Conservation (phyloP, 441 rosid genomes). For the Erodium texanum region DNA sequence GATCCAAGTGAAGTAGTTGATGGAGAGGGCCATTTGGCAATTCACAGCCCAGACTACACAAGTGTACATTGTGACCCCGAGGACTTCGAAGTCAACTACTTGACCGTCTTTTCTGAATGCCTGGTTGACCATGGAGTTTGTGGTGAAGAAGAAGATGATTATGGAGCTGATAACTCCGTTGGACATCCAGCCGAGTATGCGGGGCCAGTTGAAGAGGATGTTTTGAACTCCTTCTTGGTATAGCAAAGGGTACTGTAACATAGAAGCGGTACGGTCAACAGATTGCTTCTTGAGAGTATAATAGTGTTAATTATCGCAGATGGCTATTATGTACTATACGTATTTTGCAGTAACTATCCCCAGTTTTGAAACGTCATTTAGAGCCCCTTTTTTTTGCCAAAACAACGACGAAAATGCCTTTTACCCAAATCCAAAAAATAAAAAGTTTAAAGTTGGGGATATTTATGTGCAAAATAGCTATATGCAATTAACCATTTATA, state of each 20-base stretch:
- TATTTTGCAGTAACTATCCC: too few relatives aligned
- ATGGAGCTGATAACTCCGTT: conserved; percentile 53
- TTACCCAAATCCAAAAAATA: too few relatives aligned
- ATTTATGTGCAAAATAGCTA: too few relatives aligned
- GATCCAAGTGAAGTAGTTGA: conserved; percentile 31
- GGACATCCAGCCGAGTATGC: conserved; percentile 72
- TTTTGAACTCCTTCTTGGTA: conserved; percentile 97
- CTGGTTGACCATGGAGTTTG: conserved; percentile 14
- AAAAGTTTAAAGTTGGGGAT: too few relatives aligned
- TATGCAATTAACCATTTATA: too few relatives aligned
- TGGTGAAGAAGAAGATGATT: conserved; percentile 72
- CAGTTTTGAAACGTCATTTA: too few relatives aligned
- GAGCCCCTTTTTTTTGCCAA: too few relatives aligned
- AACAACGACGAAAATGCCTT: too few relatives aligned
- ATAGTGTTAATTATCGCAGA: too few relatives aligned
- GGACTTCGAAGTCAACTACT: conserved; percentile 61
- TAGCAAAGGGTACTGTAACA: conserved; percentile 64
- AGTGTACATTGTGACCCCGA: conserved; percentile 82
- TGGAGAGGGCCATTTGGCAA: conserved; percentile 77
- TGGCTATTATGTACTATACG: too few relatives aligned
- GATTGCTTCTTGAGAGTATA: too few relatives aligned
- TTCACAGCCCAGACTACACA: conserved; percentile 82
- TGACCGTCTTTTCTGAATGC: conserved; percentile 70
- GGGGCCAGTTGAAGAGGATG: conserved; percentile 66
- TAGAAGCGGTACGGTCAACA: too few relatives aligned